phyloP scores from a whole-genome alignment of 768 basidiomycete genomes.

The Coprinopsis strossmayeri region DNA sequence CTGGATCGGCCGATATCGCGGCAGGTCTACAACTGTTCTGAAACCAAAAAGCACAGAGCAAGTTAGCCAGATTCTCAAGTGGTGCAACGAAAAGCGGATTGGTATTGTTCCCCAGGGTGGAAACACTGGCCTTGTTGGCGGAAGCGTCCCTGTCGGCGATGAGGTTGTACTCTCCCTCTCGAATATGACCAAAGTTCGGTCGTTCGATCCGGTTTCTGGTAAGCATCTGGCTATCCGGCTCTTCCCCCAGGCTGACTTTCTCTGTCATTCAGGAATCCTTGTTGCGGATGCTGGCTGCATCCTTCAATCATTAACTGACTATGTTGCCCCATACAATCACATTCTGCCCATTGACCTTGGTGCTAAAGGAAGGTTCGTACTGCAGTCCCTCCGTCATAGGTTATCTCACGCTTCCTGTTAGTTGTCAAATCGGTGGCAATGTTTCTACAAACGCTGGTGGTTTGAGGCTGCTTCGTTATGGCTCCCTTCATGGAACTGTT shows the following conservation, averaged over 20 bases:
- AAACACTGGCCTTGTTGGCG: constrained; percentile 97
- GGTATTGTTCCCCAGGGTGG: constrained; percentile 97
- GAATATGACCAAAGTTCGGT: constrained; percentile 77
- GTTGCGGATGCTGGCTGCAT: constrained; percentile 95
- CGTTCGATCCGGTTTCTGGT: constrained; percentile 83
- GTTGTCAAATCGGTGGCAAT: constrained; percentile 98
- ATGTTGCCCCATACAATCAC: constrained; percentile 81
- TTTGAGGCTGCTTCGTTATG: constrained; percentile 89
- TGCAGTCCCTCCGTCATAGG: not conserved
- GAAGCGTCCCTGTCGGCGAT: constrained; percentile 81
- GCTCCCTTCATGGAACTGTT: constrained; percentile 90
- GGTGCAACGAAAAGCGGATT: constrained; percentile 75
- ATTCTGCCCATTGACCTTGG: constrained; percentile 97
- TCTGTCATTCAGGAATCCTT: constrained; percentile 58
- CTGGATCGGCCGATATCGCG: constrained; percentile 95
- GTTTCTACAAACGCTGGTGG: constrained; percentile 97
- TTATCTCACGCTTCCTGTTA: constrained; percentile 20
- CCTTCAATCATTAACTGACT: constrained; percentile 80
- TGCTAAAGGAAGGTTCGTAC: constrained; percentile 87
- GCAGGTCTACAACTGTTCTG: constrained; percentile 77
- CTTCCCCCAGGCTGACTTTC: constrained; percentile 7
- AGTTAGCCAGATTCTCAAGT: constrained; percentile 83
- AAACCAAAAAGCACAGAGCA: constrained; percentile 85
- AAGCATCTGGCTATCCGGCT: constrained; percentile 17
- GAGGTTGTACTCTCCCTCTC: constrained; percentile 83